These are phyloP conservation scores for Xenosphaeropsis pyriputrescens DNA, from an alignment of 2,329 filamentous ascomycete genomes.

Conservation along the genomic window DNA sequence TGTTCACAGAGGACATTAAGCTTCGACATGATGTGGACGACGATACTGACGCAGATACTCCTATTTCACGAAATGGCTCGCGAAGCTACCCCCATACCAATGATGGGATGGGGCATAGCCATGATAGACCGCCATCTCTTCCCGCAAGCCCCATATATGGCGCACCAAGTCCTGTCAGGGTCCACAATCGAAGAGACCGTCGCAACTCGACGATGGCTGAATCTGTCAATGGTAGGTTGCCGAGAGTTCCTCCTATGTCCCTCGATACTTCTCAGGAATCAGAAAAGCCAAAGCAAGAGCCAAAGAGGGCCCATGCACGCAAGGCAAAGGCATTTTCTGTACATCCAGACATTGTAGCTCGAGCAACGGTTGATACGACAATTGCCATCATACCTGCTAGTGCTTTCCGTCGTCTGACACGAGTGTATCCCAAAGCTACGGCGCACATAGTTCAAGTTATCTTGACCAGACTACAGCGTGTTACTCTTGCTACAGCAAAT, in stretches of 20 bases:
- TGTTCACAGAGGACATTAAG: slow-evolving; percentile 92
- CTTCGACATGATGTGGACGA: slow-evolving; percentile 55
- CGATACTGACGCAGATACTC: slow-evolving; percentile 18
- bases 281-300: slow-evolving; percentile 7
- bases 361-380: slow-evolving; percentile 89
- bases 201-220: slow-evolving; percentile 14
- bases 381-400: slow-evolving; percentile 97
- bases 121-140: slow-evolving; percentile 15
- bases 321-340: slow-evolving; percentile 53
- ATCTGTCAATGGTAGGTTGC: slow-evolving; percentile 24
- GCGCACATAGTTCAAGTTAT: slow-evolving; percentile 98
- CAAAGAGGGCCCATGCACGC: slow-evolving; percentile 21
- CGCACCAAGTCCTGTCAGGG: slow-evolving; percentile 8
- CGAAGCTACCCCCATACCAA: slow-evolving; percentile 13
- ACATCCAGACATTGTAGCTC: slow-evolving; percentile 93
- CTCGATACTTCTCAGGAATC: slow-evolving; percentile 33
- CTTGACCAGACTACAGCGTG: slow-evolving; percentile 80
- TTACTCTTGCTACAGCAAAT: slow-evolving; percentile 88
- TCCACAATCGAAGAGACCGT: slow-evolving; percentile 39
- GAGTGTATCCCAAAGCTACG: slow-evolving; percentile 90
- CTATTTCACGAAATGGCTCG: slow-evolving; percentile 18
- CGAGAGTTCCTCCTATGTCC: slow-evolving; percentile 61
- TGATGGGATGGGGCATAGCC: slow-evolving; percentile 12
- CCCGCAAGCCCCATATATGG: slow-evolving; percentile 17
- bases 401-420: slow-evolving; percentile 82